These are phyloP conservation scores for Fraxinus greggii DNA, from an alignment of 305 asterid genomes.

Conservation along the genomic window DNA sequence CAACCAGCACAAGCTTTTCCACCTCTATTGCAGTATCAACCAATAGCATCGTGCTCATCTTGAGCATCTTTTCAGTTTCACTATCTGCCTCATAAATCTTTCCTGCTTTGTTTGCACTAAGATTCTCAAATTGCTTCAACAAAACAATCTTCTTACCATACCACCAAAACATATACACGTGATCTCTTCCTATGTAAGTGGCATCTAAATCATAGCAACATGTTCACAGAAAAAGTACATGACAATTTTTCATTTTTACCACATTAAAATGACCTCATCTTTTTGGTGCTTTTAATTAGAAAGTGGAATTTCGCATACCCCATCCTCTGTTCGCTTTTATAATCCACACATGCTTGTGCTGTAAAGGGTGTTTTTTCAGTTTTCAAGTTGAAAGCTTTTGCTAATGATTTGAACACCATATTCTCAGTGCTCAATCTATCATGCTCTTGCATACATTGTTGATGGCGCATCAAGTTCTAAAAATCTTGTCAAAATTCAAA, in stretches of 20 bases:
- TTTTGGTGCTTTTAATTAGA: neutral
- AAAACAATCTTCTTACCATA: neutral
- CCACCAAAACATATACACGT: neutral
- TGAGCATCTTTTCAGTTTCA: neutral
- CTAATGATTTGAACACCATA: neutral
- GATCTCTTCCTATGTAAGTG: neutral
- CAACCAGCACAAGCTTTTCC: neutral
- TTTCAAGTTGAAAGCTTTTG: neutral
- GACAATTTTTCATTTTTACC: neutral
- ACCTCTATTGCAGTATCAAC: neutral
- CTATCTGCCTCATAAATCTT: neutral
- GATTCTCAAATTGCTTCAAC: neutral
- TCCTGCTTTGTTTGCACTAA: neutral
- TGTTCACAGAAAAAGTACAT: neutral
- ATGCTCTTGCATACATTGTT: neutral
- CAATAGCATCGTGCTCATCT: neutral
- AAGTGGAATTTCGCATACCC: neutral
- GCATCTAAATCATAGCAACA: neutral
- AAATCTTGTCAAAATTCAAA: neutral
- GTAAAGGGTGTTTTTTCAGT: neutral
- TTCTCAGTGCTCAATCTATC: neutral
- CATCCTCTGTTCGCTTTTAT: neutral
- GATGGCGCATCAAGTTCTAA: neutral
- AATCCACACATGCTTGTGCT: neutral
- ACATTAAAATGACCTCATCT: neutral